Evolutionary conservation across 495 filamentous ascomycete genomes (phyloP).

Genomic region (Daldinia childiae): DNA sequence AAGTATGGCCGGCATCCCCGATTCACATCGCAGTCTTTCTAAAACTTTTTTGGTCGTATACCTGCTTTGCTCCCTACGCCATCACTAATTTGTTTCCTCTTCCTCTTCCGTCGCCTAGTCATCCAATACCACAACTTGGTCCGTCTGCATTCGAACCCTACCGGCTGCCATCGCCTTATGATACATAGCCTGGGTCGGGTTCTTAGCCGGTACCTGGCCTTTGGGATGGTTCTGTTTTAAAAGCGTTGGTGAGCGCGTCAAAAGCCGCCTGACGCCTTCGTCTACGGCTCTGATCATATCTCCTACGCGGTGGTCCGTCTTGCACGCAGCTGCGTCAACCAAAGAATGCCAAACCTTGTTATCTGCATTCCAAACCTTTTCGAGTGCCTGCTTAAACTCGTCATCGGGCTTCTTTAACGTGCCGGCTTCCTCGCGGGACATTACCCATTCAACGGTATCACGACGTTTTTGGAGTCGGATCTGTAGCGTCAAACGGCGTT

Average conservation of each 20-base stretch:
- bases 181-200: slow-evolving; percentile 27
- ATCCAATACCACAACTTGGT: slow-evolving; percentile 41
- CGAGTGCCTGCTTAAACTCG: slow-evolving; percentile 53
- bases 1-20: slow-evolving; percentile 37
- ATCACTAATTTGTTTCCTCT: not conserved
- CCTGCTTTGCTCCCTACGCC: slow-evolving; percentile 20
- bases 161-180: slow-evolving; percentile 36
- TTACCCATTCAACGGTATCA: slow-evolving; percentile 55
- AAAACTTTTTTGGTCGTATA: slow-evolving; percentile 27
- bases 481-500: slow-evolving; percentile 50
- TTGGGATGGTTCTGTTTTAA: slow-evolving; percentile 39
- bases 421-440: slow-evolving; percentile 44
- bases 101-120: slow-evolving; percentile 26
- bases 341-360: slow-evolving; percentile 49
- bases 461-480: slow-evolving; percentile 48
- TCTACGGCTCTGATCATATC: slow-evolving; percentile 47
- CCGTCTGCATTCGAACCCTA: slow-evolving; percentile 35
- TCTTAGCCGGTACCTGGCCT: slow-evolving; percentile 25
- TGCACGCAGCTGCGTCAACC: slow-evolving; percentile 46
- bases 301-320: slow-evolving; percentile 48
- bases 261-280: slow-evolving; percentile 40
- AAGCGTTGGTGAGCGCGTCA: slow-evolving; percentile 36
- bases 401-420: slow-evolving; percentile 42
- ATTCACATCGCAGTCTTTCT: slow-evolving; percentile 39
- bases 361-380: slow-evolving; percentile 50